Evolutionary conservation across 441 rosid genomes (phyloP).

Genomic region (Raphanus hybrid): DNA sequence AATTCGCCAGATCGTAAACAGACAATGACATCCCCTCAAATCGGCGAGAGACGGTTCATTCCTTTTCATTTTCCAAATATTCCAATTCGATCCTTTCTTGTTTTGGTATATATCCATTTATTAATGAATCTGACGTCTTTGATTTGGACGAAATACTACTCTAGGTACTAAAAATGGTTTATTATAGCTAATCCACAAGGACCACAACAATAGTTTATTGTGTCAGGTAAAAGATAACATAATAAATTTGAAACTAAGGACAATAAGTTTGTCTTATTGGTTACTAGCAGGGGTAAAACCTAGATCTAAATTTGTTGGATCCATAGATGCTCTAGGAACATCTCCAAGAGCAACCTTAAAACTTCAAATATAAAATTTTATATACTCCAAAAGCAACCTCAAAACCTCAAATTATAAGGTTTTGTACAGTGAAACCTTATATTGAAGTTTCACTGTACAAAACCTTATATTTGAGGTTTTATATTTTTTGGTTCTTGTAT

Average conservation of each 20-base stretch:
- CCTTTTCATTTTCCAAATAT: constrained; percentile 12
- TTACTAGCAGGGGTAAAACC: no score
- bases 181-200: constrained; percentile 10
- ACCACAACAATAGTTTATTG: neutral
- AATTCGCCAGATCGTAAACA: constrained; percentile 21
- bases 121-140: constrained; percentile 8
- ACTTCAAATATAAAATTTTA: no score
- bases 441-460: no score
- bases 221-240: neutral
- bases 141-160: constrained; percentile 20
- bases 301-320: no score
- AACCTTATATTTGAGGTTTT: no score
- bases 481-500: no score
- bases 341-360: no score
- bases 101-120: constrained; percentile 3
- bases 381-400: no score
- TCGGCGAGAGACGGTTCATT: constrained; percentile 13
- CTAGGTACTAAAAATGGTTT: constrained; percentile 16
- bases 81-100: neutral
- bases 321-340: no score
- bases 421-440: no score
- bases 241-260: neutral
- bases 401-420: no score
- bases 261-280: neutral
- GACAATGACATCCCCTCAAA: constrained; percentile 20